Base-by-base conservation (phyloP, 345 rosid genomes). In the Bruguiera sexangula region DNA sequence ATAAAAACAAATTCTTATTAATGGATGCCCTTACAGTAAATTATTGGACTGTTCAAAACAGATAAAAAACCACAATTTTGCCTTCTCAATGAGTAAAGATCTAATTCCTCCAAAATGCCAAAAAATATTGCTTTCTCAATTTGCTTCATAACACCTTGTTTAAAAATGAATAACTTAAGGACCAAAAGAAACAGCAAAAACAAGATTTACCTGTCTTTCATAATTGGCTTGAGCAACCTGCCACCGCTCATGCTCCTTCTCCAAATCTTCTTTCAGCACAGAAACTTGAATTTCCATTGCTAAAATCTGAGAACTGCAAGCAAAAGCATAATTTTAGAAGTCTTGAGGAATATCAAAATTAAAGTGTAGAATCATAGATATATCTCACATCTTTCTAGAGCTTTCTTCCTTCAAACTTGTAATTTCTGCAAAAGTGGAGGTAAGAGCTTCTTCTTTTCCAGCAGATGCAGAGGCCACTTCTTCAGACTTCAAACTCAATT, bases 171-270 rank as follows among this genome's bases (percentile, higher is more conserved):
- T 56, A 66, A 13, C 13, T 54, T 5, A 27, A 46, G 46, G 3
- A 64, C n/a, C 4, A 10, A 43, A 29, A 16, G 24, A 11, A 63
- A 54, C 27, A n/a, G 21, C 27, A 22, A 63, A 68, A 6, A 13
- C 60, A 66, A 68, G 18, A 69, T 66, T 60, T 55, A 95, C 99
- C 97, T 95, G 99, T 85, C 96, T 83, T 85, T 95, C 99, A 68
- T 95, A 95, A 75, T 95, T 95, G 60, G 88, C 80, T 77, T 92
- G 96, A 69, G 96, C 89, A 76, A 82, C 63, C 59, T 86, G 88
- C 92, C 97, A 86, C 69, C 86, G 80, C 71, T 84, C 91, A 76
- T 89, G 95, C 75, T 86, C 96, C 61, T 59, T 79, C 82, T 84
- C 92, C 78, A 93, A 81, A 62, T 88, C 87, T 24, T 85, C 87